phyloP scores from a whole-genome alignment of 208 protist species.

The Trypanosoma grayi region DNA sequence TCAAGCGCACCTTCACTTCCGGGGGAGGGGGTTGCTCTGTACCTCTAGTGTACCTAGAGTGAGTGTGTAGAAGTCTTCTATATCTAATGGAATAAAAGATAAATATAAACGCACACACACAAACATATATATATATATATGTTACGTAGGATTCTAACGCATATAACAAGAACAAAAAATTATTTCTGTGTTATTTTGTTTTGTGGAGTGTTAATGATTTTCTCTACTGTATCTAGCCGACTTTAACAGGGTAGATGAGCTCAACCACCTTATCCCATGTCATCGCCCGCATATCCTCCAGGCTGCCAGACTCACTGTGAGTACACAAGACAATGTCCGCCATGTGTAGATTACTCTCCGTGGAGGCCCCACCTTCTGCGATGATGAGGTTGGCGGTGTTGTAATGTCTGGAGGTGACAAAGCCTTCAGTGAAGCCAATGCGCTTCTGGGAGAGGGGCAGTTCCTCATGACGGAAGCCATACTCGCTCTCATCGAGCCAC shows the following conservation, averaged over 20 bases:
- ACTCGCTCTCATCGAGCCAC: slow-evolving; percentile 69
- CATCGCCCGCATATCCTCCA: slow-evolving; percentile 27
- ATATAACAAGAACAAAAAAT: background rate
- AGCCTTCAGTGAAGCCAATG: slow-evolving; percentile 60
- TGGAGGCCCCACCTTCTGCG: slow-evolving; percentile 65
- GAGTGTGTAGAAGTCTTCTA: no score
- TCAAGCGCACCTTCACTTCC: no score
- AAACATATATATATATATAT: slow-evolving; percentile 14
- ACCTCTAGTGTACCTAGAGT: no score
- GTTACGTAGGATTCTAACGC: background rate
- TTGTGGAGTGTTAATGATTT: background rate
- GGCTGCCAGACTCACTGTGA: slow-evolving; percentile 42
- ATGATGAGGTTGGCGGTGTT: slow-evolving; percentile 64
- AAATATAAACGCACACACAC: no score
- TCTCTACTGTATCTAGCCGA: slow-evolving; percentile 12
- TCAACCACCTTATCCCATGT: slow-evolving; percentile 85
- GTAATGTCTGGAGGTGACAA: slow-evolving; percentile 69
- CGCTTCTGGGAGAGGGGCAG: slow-evolving; percentile 68
- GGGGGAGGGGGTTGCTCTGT: no score
- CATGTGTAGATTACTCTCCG: slow-evolving; percentile 31
- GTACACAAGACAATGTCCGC: slow-evolving; percentile 83
- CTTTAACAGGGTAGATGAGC: slow-evolving; percentile 73
- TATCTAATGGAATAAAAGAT: no score
- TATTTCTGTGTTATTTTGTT: slow-evolving; percentile 16
- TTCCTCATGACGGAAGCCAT: slow-evolving; percentile 84